Evolutionary conservation across 306 rosid species (phyloP).

Genomic region (Carpinus viminea): DNA sequence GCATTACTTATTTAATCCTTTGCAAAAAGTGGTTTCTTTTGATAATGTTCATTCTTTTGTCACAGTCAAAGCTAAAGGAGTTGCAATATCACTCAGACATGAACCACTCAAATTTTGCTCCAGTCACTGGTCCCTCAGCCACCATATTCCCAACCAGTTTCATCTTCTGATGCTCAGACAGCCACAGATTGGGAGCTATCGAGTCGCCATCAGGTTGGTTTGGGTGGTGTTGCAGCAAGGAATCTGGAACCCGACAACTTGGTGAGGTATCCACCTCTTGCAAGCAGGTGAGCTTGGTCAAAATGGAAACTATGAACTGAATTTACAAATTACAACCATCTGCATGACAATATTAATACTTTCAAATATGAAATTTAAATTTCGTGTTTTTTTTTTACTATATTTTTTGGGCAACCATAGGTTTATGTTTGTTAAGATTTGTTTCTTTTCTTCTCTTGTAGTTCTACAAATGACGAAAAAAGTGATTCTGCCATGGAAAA

Average conservation of each 20-base stretch:
- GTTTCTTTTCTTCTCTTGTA: too few relatives aligned
- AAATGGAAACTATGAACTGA: conserved; percentile 96
- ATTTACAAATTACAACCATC: conserved; percentile 61
- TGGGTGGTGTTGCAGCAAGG: conserved; percentile 44
- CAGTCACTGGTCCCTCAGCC: conserved; percentile 79
- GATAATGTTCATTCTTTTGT: conserved; percentile 25
- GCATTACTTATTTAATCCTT: conserved; percentile 15
- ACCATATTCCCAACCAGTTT: conserved; percentile 55
- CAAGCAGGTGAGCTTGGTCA: conserved; percentile 99
- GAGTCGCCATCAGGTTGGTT: conserved; percentile 55
- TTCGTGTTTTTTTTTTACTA: too few relatives aligned
- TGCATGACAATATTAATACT: conserved; percentile 13
- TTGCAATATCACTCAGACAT: conserved; percentile 78
- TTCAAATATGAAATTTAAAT: too few relatives aligned
- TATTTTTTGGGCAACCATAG: too few relatives aligned
- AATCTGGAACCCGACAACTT: conserved; percentile 54
- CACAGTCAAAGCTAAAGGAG: conserved; percentile 89
- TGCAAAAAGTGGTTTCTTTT: conserved; percentile 29
- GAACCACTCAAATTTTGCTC: conserved; percentile 56
- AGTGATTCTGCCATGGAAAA: too few relatives aligned
- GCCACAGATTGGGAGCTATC: conserved; percentile 64
- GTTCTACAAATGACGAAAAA: too few relatives aligned
- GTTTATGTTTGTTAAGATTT: too few relatives aligned
- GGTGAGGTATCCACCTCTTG: conserved; percentile 86
- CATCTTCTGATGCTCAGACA: conserved; percentile 57